Conservation (phyloP, 2,329 filamentous ascomycete species). For the Diplodia mutila region DNA sequence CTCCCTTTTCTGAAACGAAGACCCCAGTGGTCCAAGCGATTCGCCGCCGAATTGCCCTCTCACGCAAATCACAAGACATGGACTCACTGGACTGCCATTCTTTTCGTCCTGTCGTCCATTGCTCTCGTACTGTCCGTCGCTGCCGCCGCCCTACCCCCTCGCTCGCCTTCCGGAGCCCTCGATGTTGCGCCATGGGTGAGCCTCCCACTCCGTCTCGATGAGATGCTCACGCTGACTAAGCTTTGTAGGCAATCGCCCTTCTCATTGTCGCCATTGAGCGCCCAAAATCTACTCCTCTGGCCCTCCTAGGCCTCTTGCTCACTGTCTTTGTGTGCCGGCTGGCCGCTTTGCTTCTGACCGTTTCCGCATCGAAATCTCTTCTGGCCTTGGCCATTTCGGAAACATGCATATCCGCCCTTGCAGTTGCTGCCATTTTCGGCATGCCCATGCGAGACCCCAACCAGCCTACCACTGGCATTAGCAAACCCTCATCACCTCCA, state of each 20-base stretch:
- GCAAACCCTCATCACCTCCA: conserved; percentile 59
- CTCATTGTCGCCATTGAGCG: conserved; percentile 44
- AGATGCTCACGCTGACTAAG: neutral
- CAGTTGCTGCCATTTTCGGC: conserved; percentile 59
- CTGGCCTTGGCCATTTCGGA: conserved; percentile 42
- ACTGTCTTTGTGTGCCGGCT: conserved; percentile 37
- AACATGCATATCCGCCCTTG: conserved; percentile 32
- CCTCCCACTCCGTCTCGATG: neutral
- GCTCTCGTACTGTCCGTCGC: conserved; percentile 1
- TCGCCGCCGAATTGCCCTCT: conserved; percentile 10
- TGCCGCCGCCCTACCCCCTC: neutral
- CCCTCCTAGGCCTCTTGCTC: conserved; percentile 45
- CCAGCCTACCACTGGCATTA: conserved; percentile 61
- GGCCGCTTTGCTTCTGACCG: conserved; percentile 33
- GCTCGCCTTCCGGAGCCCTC: neutral
- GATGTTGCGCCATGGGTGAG: conserved; percentile 17
- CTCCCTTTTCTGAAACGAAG: neutral
- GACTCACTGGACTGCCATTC: conserved; percentile 19
- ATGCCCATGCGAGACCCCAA: conserved; percentile 72
- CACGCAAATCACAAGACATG: conserved; percentile 5
- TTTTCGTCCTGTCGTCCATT: conserved; percentile 6
- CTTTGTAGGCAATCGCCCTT: conserved; percentile 39
- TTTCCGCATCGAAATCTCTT: conserved; percentile 25
- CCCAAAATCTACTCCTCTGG: conserved; percentile 48
- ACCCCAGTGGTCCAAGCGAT: conserved; percentile 16